Percentiles rank a stretch among this genome's conserved stretches.
These are phyloP conservation scores for Thuidium tamariscinum DNA, from an alignment of 225 moss, liverwort and hornwort genomes.

Conservation along the genomic window DNA sequence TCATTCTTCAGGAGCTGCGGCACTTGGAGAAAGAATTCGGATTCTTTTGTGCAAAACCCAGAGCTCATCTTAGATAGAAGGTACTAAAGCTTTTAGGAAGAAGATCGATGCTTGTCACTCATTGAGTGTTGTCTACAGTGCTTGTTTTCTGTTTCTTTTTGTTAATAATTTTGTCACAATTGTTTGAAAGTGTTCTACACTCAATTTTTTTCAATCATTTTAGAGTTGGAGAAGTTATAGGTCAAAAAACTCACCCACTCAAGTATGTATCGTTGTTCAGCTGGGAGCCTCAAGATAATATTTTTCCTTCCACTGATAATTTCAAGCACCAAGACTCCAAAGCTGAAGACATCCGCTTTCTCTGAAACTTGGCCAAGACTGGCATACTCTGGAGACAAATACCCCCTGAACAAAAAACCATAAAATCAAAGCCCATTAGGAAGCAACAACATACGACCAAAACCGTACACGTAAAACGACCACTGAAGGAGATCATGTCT, in stretches of 20 bases:
- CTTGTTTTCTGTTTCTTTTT: neutral
- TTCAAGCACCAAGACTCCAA: conserved; percentile 33
- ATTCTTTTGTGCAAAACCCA: neutral
- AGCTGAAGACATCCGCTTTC: conserved; percentile 39
- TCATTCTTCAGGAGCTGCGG: neutral
- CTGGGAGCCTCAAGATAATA: conserved; percentile 13
- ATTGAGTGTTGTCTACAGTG: neutral
- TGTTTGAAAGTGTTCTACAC: too few relatives aligned
- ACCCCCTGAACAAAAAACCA: conserved; percentile 6
- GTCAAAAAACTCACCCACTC: conserved; percentile 13
- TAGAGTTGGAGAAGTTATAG: neutral
- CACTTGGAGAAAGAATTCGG: too few relatives aligned
- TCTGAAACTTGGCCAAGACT: conserved; percentile 33
- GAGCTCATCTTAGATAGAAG: neutral
- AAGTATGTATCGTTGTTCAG: conserved; percentile 17
- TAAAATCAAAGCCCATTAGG: neutral
- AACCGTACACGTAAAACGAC: neutral
- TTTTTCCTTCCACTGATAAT: conserved; percentile 34
- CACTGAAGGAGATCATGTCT: neutral
- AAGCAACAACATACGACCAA: neutral
- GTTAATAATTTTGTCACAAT: neutral
- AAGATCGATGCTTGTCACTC: neutral
- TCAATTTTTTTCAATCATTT: neutral
- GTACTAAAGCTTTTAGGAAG: neutral
- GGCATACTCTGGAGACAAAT: conserved; percentile 35